Conservation (phyloP, 768 basidiomycete species). For the Mycena olivaceomarginata region DNA sequence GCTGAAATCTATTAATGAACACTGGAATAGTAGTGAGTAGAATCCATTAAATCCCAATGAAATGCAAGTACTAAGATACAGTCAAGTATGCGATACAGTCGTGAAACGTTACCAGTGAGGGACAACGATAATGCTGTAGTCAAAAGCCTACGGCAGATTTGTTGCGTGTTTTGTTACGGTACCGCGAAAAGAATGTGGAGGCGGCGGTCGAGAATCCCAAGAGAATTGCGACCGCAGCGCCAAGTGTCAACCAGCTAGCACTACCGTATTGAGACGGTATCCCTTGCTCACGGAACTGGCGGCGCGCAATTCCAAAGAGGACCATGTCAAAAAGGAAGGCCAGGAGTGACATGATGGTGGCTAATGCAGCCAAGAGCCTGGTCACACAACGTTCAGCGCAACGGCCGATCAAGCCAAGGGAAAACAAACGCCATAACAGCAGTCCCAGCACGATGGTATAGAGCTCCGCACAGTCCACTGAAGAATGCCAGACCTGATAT, state of each 20-base stretch:
- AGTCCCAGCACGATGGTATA: slow-evolving; percentile 83
- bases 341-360: slow-evolving; percentile 79
- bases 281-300: slow-evolving; percentile 71
- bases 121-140: not conserved
- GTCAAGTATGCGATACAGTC: slow-evolving; percentile 39
- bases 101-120: not conserved
- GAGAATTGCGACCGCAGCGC: slow-evolving; percentile 79
- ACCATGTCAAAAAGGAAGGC: slow-evolving; percentile 88
- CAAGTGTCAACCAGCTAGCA: slow-evolving; percentile 89
- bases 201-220: slow-evolving; percentile 80
- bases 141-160: slow-evolving; percentile 34
- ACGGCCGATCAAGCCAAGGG: not conserved
- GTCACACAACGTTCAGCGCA: not conserved
- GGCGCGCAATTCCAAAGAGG: slow-evolving; percentile 83
- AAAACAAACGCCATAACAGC: slow-evolving; percentile 74
- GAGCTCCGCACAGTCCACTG: slow-evolving; percentile 80
- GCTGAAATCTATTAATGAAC: too few species aligned
- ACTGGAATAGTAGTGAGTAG: too few species aligned
- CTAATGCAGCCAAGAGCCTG: slow-evolving; percentile 78
- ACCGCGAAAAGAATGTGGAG: slow-evolving; percentile 82
- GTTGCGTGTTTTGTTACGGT: slow-evolving; percentile 62
- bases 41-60: not conserved
- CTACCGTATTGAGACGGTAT: slow-evolving; percentile 79
- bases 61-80: slow-evolving; percentile 26
- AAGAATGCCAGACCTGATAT: slow-evolving; percentile 79